Base-by-base conservation (phyloP, 805 yeast genomes). In the Metschnikowia matae region DNA sequence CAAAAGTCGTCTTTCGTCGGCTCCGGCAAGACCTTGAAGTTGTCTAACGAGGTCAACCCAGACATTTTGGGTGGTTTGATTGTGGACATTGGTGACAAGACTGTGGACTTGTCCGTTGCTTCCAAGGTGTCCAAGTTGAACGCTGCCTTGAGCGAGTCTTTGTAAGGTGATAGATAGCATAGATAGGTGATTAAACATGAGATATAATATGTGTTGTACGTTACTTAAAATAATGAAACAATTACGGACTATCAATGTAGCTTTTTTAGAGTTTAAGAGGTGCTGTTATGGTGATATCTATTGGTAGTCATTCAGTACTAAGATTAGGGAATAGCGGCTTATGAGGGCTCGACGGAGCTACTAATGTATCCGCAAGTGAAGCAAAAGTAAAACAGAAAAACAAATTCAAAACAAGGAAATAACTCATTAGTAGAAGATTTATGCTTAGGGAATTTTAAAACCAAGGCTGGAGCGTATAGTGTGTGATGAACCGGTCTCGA, bases 11-110 rank as follows among this genome's bases (percentile, higher is more conserved):
- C 79, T 60, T 86, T 83, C 65, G 96, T 92, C 55, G 96, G 96
- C 61, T 71, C 77, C 50, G 92, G 89, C 63, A 87, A 91, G 80
- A 82, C 92, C 62, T 82, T 94, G 71, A 85, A 86, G 78, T 77
- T 94, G 62, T 74, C 82, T 61, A 92, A 90, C 79, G 78, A 78
- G 58, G 87, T 92, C 56, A 84, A 89, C 77, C 89, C 96, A 57
- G 94, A 87, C 58, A 88, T 94, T 68, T 79, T 88, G 70, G 99
- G 99, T 67, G 99, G 99, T 64, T 82, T 94, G 70, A 77, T 94
- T 61, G 96, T 94, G 54, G 96, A 91, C 75, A 89, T 94, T 63
- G 97, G 92, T 66, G 99, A 92, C 78, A 89, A 86, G 74, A 91
- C 98, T 56, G 96, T 90, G 63, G 99, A 94, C 75, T 80, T 92